Evolutionary conservation across 768 basidiomycete genomes (phyloP), one percentile per base, ranked within the genome.

Genomic region (Trichaptum fuscoviolaceum): DNA sequence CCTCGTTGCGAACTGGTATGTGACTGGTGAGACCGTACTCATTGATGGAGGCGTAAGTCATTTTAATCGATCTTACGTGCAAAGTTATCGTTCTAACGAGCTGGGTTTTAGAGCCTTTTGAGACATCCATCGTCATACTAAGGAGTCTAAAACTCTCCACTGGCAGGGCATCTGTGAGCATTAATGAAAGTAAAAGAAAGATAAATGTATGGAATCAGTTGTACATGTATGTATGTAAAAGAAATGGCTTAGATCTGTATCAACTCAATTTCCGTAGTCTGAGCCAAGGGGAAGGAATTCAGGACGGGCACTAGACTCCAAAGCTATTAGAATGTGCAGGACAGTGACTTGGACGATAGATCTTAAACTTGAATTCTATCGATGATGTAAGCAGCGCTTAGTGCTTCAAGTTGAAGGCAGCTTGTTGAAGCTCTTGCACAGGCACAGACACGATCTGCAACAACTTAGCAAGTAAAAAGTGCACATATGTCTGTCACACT

Each of bases 401-500:
- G 35, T 7, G 35, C 7, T 36, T 36, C 35, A 17, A 7, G 35
- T n/a, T n/a, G n/a, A n/a, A n/a, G n/a, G n/a, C n/a, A 36, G 35
- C 7, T 36, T 7, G 35, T 36, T 36, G 35, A 36, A 36, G 35
- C 35, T 36, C 17, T 17, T 7, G 17, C 20, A 52, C 10, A 6
- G 42, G 42, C 42, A 52, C 42, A 2, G 42, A 12, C 42, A 30
- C 30, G 30, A 30, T 2, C 42, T 12, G 10, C 20, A 2, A 15
- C 42, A 63, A 58, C 62, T 64, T 64, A 23, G n/a, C 68, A 68
- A 62, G 67, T 63, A 62, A 67, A 69, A 67, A 62, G 36, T 35
- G 70, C 70, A 68, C 74, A 66, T 75, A 87, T 87, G 84, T 76
- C 85, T 64, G 74, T 83, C 73, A 84, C 96, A 63, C 83, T 97